Conservation (phyloP, 768 basidiomycete species). For the Lentinula sp. region DNA sequence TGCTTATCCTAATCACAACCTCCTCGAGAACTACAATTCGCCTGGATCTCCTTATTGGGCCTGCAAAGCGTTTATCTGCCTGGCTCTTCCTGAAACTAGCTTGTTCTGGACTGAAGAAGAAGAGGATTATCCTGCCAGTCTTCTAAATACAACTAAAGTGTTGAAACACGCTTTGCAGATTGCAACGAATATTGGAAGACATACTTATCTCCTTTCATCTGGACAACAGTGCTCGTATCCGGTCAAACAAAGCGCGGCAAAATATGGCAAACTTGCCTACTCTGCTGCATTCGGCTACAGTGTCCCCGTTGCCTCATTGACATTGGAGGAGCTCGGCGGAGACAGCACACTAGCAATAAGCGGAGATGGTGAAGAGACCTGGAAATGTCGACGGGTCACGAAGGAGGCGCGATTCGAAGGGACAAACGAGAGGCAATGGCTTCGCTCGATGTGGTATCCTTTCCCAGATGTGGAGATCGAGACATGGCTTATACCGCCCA, state of each 20-base stretch:
- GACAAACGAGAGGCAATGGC: slow-evolving; percentile 31
- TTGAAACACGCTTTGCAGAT: slow-evolving; percentile 65
- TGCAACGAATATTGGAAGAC: slow-evolving; percentile 53
- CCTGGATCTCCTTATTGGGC: slow-evolving; percentile 79
- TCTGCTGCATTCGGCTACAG: slow-evolving; percentile 76
- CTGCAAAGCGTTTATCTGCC: slow-evolving; percentile 68
- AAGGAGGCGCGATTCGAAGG: slow-evolving; percentile 52
- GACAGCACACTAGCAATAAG: slow-evolving; percentile 69
- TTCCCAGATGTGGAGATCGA: slow-evolving; percentile 70
- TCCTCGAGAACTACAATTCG: slow-evolving; percentile 78
- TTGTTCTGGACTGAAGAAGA: slow-evolving; percentile 71
- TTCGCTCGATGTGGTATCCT: slow-evolving; percentile 69
- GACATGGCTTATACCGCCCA: slow-evolving; percentile 70
- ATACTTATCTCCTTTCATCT: slow-evolving; percentile 68
- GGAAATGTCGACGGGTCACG: slow-evolving; percentile 63
- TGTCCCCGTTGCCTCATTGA: slow-evolving; percentile 41
- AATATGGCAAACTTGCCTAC: slow-evolving; percentile 76
- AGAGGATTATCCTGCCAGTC: slow-evolving; percentile 51
- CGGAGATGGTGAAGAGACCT: slow-evolving; percentile 66
- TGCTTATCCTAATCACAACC: slow-evolving; percentile 65
- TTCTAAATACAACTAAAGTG: slow-evolving; percentile 41
- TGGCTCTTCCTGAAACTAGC: slow-evolving; percentile 58
- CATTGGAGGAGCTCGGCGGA: slow-evolving; percentile 63
- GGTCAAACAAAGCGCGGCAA: slow-evolving; percentile 72
- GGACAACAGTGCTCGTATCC: slow-evolving; percentile 79